Evolutionary conservation across 225 moss, liverwort and hornwort species (phyloP).

Genomic region (Ulota crispa): DNA sequence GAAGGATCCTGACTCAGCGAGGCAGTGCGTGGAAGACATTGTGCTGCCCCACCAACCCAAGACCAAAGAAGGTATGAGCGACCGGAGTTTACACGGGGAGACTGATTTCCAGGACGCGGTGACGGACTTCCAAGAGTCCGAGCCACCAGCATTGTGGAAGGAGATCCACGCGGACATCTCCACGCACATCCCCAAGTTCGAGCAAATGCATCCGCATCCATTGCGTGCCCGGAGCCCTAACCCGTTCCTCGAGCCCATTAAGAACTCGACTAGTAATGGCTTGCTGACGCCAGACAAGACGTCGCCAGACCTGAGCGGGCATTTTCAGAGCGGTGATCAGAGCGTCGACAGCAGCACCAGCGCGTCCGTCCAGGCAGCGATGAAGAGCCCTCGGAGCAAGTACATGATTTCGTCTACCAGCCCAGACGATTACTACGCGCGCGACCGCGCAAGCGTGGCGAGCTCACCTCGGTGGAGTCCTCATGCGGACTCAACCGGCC

Average conservation of each 20-base stretch:
- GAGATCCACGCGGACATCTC: slow-evolving; percentile 46
- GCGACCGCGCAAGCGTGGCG: slow-evolving; percentile 25
- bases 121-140: slow-evolving; percentile 43
- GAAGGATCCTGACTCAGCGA: slow-evolving; percentile 38
- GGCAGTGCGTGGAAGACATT: slow-evolving; percentile 32
- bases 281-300: slow-evolving; percentile 26
- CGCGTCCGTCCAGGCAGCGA: slow-evolving; percentile 13
- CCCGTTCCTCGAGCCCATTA: slow-evolving; percentile 21
- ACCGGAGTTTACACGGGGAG: slow-evolving; percentile 33
- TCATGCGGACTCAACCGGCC: slow-evolving; percentile 2
- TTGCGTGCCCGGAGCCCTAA: slow-evolving; percentile 27
- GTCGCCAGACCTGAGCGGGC: slow-evolving; percentile 32
- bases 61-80: slow-evolving; percentile 30
- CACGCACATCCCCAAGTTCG: slow-evolving; percentile 35
- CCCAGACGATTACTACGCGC: slow-evolving; percentile 30
- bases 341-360: slow-evolving; percentile 39
- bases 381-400: slow-evolving; percentile 39
- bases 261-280: slow-evolving; percentile 18
- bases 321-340: slow-evolving; percentile 32
- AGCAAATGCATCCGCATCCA: slow-evolving; percentile 51
- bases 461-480: slow-evolving; percentile 51
- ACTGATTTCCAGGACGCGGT: slow-evolving; percentile 41
- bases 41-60: background rate
- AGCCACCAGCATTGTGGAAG: slow-evolving; percentile 34
- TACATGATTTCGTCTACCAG: slow-evolving; percentile 34